These are phyloP conservation scores for Apiospora aurea DNA, from an alignment of 2,329 filamentous ascomycete species.

Conservation along the genomic window DNA sequence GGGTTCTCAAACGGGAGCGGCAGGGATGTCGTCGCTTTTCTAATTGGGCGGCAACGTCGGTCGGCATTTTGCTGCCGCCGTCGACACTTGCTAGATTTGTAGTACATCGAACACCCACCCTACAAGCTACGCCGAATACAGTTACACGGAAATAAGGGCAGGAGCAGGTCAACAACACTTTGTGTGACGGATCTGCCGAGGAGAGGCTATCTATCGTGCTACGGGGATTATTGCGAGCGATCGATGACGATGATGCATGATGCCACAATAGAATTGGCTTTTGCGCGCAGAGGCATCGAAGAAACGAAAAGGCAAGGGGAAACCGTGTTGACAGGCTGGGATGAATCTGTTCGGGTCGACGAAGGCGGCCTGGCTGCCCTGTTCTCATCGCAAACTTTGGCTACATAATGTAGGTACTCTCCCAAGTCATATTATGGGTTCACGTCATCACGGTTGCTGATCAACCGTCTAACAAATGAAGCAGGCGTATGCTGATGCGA, in stretches of 20 bases:
- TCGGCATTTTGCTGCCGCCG: constrained; percentile 13
- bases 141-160: background rate
- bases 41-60: constrained; percentile 11
- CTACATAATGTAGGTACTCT: too few relatives aligned
- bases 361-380: background rate
- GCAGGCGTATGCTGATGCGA: background rate
- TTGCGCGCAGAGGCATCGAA: background rate
- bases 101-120: background rate
- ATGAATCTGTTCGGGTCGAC: background rate
- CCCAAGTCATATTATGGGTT: background rate
- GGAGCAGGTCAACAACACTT: background rate
- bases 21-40: background rate
- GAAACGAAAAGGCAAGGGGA: background rate
- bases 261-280: background rate
- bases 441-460: background rate
- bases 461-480: background rate
- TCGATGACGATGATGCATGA: background rate
- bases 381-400: background rate
- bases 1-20: constrained; percentile 1
- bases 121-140: background rate
- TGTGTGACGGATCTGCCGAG: background rate
- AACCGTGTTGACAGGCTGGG: background rate
- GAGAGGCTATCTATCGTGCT: background rate
- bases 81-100: background rate
- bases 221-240: background rate